Evolutionary conservation across 768 basidiomycete species (phyloP), one percentile per base, ranked within the genome.

Genomic region (Lepiota brunneoincarnata): DNA sequence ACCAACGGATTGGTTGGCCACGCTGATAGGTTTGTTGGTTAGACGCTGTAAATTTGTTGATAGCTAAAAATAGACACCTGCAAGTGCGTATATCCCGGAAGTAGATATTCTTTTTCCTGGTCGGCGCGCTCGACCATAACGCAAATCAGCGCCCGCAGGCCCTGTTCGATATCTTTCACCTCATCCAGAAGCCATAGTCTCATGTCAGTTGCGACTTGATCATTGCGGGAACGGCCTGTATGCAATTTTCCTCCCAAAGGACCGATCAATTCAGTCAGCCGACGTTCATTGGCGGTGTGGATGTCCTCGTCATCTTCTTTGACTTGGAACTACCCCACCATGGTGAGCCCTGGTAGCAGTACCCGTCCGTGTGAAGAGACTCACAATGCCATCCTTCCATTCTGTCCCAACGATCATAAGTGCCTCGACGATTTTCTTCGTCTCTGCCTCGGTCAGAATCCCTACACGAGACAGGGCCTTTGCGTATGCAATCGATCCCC

Each of bases 151-250:
- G 77, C 88, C 65, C 86, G 86, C 47, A 98, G 75, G 54, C 84
- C 76, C 40, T 73, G 63, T 65, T 89, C 83, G 45, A 95, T 77
- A 36, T 81, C 80, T 34, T 71, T 67, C 17, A 89, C 86, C 64
- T 96, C 82, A 41, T 87, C 83, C 18, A 97, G 76, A 17, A 99
- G 80, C 97, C 97, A 99, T 11, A 99, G 71, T 26, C 97, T 87
- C 89, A 98, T 91, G 67, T 99, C 97, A 1, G 97, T 99, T 3
- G 96, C 94, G 57, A 98, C 96, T 68, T 99, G 97, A 67, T 99
- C 97, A 69, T 99, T 99, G 50, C 97, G 82, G 47, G 93, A 96
- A 56, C 97, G 84, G 24, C 97, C 97, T 0, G 97, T 99, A 67
- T 99, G 97, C 39, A 99, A 77, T 70, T 98, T 99, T 2, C 97